phyloP scores from a whole-genome alignment of 208 protist genomes.

The Leishmania martiniquensis region DNA sequence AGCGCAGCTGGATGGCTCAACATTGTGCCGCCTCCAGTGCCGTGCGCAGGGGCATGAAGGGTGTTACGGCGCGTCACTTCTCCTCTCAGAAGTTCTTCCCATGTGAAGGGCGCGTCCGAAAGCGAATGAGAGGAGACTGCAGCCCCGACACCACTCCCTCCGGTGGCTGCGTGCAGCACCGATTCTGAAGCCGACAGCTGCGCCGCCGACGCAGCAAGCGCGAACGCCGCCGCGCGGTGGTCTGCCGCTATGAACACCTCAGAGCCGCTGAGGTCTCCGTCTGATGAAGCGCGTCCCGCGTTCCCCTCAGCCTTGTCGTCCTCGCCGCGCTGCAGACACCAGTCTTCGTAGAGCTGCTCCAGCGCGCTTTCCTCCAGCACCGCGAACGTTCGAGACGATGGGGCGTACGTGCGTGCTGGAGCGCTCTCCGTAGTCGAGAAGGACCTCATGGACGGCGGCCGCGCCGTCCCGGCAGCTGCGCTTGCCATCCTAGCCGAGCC shows the following conservation, averaged over 20 bases:
- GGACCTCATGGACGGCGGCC: background rate
- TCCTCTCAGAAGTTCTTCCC: constrained; percentile 61
- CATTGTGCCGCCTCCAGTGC: background rate
- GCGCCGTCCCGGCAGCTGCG: background rate
- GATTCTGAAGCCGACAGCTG: constrained; percentile 7
- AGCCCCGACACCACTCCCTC: background rate
- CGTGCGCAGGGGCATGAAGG: constrained; percentile 1
- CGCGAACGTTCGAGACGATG: constrained; percentile 54
- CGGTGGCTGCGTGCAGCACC: background rate
- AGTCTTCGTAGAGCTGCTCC: constrained; percentile 66
- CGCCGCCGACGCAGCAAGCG: constrained; percentile 42
- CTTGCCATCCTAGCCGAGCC: background rate
- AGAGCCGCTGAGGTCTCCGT: constrained; percentile 6
- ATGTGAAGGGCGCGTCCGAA: constrained; percentile 47
- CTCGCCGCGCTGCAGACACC: constrained; percentile 25
- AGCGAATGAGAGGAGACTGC: background rate
- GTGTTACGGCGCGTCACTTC: constrained; percentile 30
- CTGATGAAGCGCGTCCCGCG: background rate
- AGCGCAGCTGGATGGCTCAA: constrained; percentile 29
- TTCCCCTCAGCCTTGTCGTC: constrained; percentile 6
- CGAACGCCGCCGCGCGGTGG: constrained; percentile 69
- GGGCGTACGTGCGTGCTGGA: constrained; percentile 17
- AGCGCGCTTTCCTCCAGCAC: constrained; percentile 67
- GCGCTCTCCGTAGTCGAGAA: background rate
- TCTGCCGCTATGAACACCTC: constrained; percentile 72